Evolutionary conservation across 371 early-diverging fungal species (phyloP), one percentile per base, ranked within the genome.

Genomic region (Mortierella sp.): DNA sequence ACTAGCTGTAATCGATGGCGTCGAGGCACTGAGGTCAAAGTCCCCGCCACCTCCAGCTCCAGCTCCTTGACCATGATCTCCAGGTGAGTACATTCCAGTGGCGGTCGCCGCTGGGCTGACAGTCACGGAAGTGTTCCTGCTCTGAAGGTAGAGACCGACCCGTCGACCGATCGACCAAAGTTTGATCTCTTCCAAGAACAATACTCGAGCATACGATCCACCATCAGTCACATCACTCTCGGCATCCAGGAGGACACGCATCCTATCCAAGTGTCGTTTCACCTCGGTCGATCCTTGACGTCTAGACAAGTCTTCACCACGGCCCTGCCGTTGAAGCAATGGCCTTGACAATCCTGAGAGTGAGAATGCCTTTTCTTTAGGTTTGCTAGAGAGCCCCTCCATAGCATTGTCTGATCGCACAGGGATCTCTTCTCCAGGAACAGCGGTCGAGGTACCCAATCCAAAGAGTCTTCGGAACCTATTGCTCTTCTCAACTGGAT

Each of bases 101-200:
- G 64, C 47, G 11, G 59, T 37, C 1, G 63, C 59, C 6, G 60
- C 28, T 15, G 73, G 64, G 26, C 60, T 58, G 16, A 52, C 64
- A 1, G 60, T 45, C 21, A 57, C 46, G 16, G 63, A 66, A 3
- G 62, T 59, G 59, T 26, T 57, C 18, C 60, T 70, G 4, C 67
- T 45, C 67, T 62, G 66, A 11, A 77, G 57, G 46, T 77, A 77
- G 0, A 77, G 65, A 3, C 65, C 72, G 2, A 71, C 72, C 4
- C 77, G 68, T 1, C 72, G 68, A 7, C 77, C 77, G 26, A 77
- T 68, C 14, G 60, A 18, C 77, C 77, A 77, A 9, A 77, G 58
- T 47, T 70, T 71, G 59, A 77, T 53, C 50, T 77, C 77, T 50
- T 72, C 72, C 60, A 77, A 37, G 57, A 72, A 77, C 51, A 77